Base-by-base conservation (phyloP, 768 basidiomycete genomes). In the Brasilioporus rufonigricans region DNA sequence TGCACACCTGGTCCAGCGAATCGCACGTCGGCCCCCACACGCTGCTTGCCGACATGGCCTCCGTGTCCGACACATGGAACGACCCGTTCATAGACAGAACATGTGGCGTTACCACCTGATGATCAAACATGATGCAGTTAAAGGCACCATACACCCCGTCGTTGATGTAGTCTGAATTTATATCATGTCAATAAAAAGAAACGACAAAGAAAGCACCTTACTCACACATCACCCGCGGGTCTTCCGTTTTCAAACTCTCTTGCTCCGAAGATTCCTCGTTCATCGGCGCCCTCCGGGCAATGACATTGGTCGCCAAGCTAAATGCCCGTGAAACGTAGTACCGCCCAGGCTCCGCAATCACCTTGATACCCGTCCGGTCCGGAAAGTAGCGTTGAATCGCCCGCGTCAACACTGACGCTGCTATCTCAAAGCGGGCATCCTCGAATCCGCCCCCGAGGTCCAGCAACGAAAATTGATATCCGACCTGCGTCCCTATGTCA, bases 11-110 rank as follows among this genome's bases (percentile, higher is more conserved):
- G 75, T 99, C 97, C 65, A 99, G 92, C 32, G 91, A 93, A 69
- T 98, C 97, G 79, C 96, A 98, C 10, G 97, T 99, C 43, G 96
- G 97, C 13, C 97, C 97, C 97, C 97, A 99, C 47, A 98, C 84
- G 71, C 87, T 91, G 74, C 87, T 80, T 12, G 76, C 55, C 50
- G 77, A 74, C 67, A 74, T 71, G 16, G 74, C 69, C 67, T 79
- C 76, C 53, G 70, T 68, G 40, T 65, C 63, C 46, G 65, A 51
- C 53, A 71, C 60, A 57, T 70, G 65, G 71, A 88, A 87, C 3
- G 85, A 87, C 38, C 82, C 82, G 48, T 79, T 76, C 74, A 90
- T 74, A 23, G 84, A 87, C 47, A 91, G 76, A 44, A 91, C 88
- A 62, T 83, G 83, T 24, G 97, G 97, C 64, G 90, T 84, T n/a